Percentiles rank a stretch among this genome's conserved stretches.
Evolutionary conservation across 495 filamentous ascomycete species (phyloP).

Genomic region (Hamigera avellanea): DNA sequence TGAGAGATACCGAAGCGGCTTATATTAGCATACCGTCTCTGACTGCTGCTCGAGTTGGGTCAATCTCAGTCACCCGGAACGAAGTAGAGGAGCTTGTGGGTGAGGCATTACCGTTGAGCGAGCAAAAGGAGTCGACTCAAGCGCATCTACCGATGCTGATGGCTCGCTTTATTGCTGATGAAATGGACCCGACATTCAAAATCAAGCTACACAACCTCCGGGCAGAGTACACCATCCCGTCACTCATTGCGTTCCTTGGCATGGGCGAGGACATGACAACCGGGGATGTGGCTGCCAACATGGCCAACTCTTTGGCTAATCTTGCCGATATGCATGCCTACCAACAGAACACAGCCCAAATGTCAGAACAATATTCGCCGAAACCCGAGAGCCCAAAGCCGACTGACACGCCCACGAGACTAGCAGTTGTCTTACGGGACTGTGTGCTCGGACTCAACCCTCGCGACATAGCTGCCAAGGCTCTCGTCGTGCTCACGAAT

Average conservation of each 20-base stretch:
- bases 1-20: slow-evolving; percentile 57
- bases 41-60: slow-evolving; percentile 58
- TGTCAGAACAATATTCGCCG: slow-evolving; percentile 8
- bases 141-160: slow-evolving; percentile 49
- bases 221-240: slow-evolving; percentile 74
- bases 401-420: slow-evolving; percentile 42
- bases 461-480: slow-evolving; percentile 58
- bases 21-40: slow-evolving; percentile 79
- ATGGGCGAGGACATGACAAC: slow-evolving; percentile 54
- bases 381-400: slow-evolving; percentile 7
- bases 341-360: slow-evolving; percentile 6
- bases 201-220: slow-evolving; percentile 72
- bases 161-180: slow-evolving; percentile 81
- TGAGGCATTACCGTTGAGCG: slow-evolving; percentile 24
- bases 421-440: slow-evolving; percentile 67
- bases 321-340: slow-evolving; percentile 45
- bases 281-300: slow-evolving; percentile 60
- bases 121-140: slow-evolving; percentile 7
- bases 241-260: slow-evolving; percentile 65
- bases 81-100: slow-evolving; percentile 57
- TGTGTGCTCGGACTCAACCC: slow-evolving; percentile 82
- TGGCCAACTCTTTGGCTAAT: slow-evolving; percentile 70
- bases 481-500: slow-evolving; percentile 66
- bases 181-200: slow-evolving; percentile 84
- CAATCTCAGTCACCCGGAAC: slow-evolving; percentile 49